Conservation (phyloP, 176 grass and related monocot genomes). For the Carex scoparia region DNA sequence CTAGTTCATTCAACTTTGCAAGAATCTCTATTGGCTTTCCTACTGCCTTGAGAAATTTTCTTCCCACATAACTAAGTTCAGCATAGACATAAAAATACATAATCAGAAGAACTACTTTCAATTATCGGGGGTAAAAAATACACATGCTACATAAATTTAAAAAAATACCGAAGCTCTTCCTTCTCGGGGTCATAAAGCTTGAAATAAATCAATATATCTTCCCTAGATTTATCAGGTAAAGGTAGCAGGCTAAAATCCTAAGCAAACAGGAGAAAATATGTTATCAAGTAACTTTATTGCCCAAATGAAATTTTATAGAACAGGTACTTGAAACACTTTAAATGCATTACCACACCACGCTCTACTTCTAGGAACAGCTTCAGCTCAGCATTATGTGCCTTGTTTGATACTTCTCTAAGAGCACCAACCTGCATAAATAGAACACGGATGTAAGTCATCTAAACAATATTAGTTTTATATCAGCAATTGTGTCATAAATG, state of each 20-base stretch:
- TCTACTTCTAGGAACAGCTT: constrained; percentile 90
- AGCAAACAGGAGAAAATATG: constrained; percentile 22
- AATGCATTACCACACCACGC: constrained; percentile 59
- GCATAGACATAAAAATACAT: constrained; percentile 15
- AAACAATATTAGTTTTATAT: not conserved
- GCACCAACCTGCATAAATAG: constrained; percentile 61
- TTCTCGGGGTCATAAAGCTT: constrained; percentile 86
- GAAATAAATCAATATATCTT: constrained; percentile 91
- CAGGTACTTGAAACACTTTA: constrained; percentile 20
- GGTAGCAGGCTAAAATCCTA: constrained; percentile 61
- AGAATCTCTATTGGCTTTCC: constrained; percentile 78
- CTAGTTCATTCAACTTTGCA: constrained; percentile 78
- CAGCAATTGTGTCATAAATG: not conserved
- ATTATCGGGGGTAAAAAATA: not conserved
- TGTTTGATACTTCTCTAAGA: constrained; percentile 90
- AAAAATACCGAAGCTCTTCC: constrained; percentile 71
- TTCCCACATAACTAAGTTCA: constrained; percentile 65
- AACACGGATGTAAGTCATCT: not conserved
- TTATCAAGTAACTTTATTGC: constrained; percentile 13
- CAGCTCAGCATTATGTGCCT: constrained; percentile 78
- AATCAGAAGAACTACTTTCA: not conserved
- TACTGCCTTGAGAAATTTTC: constrained; percentile 63
- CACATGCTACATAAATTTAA: constrained; percentile 8
- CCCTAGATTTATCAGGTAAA: constrained; percentile 73
- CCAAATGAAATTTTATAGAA: constrained; percentile 10